Percentiles rank a stretch among this genome's conserved stretches.
These are phyloP conservation scores for Symbiotaphrina buchneri DNA, from an alignment of 495 filamentous ascomycete genomes.

Conservation along the genomic window DNA sequence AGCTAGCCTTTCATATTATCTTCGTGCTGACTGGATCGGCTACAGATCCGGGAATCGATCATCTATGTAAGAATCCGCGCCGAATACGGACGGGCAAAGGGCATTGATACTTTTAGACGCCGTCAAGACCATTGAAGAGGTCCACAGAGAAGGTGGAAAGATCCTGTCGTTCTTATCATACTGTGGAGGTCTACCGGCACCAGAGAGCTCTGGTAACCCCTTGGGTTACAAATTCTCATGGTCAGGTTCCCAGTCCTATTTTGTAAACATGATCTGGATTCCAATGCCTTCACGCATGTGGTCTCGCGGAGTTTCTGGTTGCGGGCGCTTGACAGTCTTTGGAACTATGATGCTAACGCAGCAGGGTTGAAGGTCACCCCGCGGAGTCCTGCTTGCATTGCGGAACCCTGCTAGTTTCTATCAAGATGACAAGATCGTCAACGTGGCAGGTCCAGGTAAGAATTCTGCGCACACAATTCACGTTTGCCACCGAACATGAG, in stretches of 20 bases:
- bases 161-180: slow-evolving; percentile 64
- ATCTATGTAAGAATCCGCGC: too few relatives aligned
- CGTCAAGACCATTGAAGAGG: slow-evolving; percentile 68
- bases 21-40: slow-evolving; percentile 2
- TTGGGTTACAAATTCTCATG: slow-evolving; percentile 93
- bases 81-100: too few relatives aligned
- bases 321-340: neutral
- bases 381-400: slow-evolving; percentile 73
- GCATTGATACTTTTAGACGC: slow-evolving; percentile 29
- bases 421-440: slow-evolving; percentile 50
- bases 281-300: too few relatives aligned
- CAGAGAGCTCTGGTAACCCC: slow-evolving; percentile 73
- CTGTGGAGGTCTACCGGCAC: slow-evolving; percentile 73
- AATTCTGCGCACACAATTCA: too few relatives aligned
- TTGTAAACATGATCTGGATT: too few relatives aligned
- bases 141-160: slow-evolving; percentile 70
- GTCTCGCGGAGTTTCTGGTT: too few relatives aligned
- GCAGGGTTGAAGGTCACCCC: too few relatives aligned
- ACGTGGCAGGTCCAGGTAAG: slow-evolving; percentile 26
- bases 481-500: too few relatives aligned
- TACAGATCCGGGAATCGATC: slow-evolving; percentile 43
- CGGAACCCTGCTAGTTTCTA: slow-evolving; percentile 72
- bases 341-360: slow-evolving; percentile 8
- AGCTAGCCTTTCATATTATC: too few relatives aligned
- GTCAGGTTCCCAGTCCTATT: too few relatives aligned